Evolutionary conservation across 2,329 filamentous ascomycete genomes (phyloP).

Genomic region (Penicillium sp.): DNA sequence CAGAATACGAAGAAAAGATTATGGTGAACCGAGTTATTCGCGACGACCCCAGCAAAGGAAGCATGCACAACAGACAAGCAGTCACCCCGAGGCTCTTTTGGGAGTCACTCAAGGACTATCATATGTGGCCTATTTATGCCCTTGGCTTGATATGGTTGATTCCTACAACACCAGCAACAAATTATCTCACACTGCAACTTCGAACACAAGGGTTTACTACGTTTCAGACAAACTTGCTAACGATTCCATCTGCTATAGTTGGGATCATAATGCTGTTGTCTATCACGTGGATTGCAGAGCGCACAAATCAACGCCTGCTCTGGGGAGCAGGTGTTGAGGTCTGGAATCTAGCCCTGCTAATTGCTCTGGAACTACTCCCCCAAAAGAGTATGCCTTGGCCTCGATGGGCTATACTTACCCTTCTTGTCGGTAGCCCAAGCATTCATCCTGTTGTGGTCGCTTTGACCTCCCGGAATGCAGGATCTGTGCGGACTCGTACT

Average conservation of each 20-base stretch:
- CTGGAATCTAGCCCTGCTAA: slow-evolving; percentile 58
- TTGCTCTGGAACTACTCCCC: slow-evolving; percentile 56
- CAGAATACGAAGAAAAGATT: slow-evolving; percentile 67
- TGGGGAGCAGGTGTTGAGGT: slow-evolving; percentile 58
- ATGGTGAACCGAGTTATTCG: slow-evolving; percentile 65
- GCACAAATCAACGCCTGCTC: slow-evolving; percentile 59
- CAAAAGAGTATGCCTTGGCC: slow-evolving; percentile 56
- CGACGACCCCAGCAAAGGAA: slow-evolving; percentile 58
- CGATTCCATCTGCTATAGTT: slow-evolving; percentile 57
- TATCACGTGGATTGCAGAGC: slow-evolving; percentile 55
- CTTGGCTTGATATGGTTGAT: slow-evolving; percentile 48
- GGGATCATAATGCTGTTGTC: slow-evolving; percentile 46
- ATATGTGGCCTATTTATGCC: slow-evolving; percentile 59
- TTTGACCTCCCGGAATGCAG: slow-evolving; percentile 49
- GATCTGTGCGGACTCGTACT: slow-evolving; percentile 47
- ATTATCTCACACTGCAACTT: slow-evolving; percentile 40
- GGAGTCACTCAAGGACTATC: slow-evolving; percentile 56
- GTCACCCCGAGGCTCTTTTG: slow-evolving; percentile 53
- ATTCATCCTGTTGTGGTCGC: slow-evolving; percentile 60
- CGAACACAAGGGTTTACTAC: slow-evolving; percentile 59
- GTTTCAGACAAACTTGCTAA: slow-evolving; percentile 62
- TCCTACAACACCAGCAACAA: slow-evolving; percentile 30
- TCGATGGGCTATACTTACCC: slow-evolving; percentile 55
- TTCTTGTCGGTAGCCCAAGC: slow-evolving; percentile 62
- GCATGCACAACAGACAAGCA: slow-evolving; percentile 60